Evolutionary conservation across 352 stramenopile genomes (phyloP).

Genomic region (Globisporangium takayamanum): DNA sequence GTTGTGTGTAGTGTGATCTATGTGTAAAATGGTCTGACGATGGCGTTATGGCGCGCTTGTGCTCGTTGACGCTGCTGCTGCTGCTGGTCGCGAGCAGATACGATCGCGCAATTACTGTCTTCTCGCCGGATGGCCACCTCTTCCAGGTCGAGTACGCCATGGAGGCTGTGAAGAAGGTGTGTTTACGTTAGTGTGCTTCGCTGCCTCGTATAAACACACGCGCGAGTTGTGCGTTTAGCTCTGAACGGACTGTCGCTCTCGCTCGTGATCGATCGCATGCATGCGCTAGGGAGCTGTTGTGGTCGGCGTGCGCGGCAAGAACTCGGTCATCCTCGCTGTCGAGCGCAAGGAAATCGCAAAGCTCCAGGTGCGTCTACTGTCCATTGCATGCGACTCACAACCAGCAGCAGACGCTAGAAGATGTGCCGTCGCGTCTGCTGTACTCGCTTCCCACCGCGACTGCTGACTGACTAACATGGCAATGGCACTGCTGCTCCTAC

Average conservation of each 20-base stretch:
- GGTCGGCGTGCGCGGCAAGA: slow-evolving; percentile 95
- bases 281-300: slow-evolving; percentile 84
- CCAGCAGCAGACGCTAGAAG: no score
- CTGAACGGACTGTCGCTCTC: background rate
- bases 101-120: slow-evolving; percentile 99
- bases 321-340: slow-evolving; percentile 93
- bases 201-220: background rate
- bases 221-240: background rate
- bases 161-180: slow-evolving; percentile 96
- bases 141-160: slow-evolving; percentile 99
- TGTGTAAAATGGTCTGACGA: background rate
- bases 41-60: background rate
- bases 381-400: background rate
- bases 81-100: slow-evolving; percentile 77
- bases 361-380: slow-evolving; percentile 59
- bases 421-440: background rate
- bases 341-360: slow-evolving; percentile 88
- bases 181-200: background rate
- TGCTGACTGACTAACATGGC: background rate
- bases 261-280: background rate
- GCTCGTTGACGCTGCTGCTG: background rate
- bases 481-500: background rate
- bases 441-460: background rate
- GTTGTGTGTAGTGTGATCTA: background rate
- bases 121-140: slow-evolving; percentile 98